phyloP scores from a whole-genome alignment of 1,284 basidiomycete species.

The Leucoagaricus sp. region DNA sequence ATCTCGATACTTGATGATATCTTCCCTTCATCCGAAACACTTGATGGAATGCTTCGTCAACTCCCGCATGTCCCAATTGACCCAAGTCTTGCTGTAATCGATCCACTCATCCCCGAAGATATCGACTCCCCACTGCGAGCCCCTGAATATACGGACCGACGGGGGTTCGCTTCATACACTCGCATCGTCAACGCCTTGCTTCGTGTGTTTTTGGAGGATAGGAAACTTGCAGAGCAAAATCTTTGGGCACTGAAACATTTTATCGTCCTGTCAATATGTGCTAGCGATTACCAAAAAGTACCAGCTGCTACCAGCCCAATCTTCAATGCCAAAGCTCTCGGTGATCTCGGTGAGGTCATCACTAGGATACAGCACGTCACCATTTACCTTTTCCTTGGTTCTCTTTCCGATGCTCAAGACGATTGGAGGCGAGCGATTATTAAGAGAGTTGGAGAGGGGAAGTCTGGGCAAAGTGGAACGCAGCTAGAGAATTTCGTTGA shows the following conservation, averaged over 20 bases:
- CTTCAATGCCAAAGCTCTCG: conserved; percentile 43
- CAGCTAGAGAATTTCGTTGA: conserved; percentile 52
- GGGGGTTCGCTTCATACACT: conserved; percentile 63
- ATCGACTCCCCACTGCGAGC: conserved; percentile 23
- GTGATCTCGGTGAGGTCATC: conserved; percentile 42
- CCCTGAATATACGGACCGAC: conserved; percentile 22
- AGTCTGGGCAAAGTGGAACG: conserved; percentile 26
- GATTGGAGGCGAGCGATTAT: conserved; percentile 10
- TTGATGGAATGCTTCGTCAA: conserved; percentile 49
- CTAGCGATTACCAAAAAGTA: conserved; percentile 55
- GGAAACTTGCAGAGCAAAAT: conserved; percentile 58
- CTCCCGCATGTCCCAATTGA: conserved; percentile 53
- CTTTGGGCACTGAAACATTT: conserved; percentile 69
- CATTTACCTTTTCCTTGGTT: conserved; percentile 65
- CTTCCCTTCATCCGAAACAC: conserved; percentile 49
- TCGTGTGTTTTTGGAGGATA: conserved; percentile 60
- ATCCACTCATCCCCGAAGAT: conserved; percentile 57
- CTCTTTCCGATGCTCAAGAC: conserved; percentile 16
- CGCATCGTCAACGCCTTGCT: conserved; percentile 66
- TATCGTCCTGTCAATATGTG: conserved; percentile 56
- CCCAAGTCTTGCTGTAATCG: conserved; percentile 61
- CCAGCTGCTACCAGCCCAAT: conserved; percentile 49
- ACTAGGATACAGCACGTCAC: conserved; percentile 59
- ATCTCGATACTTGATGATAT: conserved; percentile 47
- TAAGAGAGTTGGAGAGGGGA: conserved; percentile 1